phyloP scores from a whole-genome alignment of 208 protist species.

The Leishmania tropica region DNA sequence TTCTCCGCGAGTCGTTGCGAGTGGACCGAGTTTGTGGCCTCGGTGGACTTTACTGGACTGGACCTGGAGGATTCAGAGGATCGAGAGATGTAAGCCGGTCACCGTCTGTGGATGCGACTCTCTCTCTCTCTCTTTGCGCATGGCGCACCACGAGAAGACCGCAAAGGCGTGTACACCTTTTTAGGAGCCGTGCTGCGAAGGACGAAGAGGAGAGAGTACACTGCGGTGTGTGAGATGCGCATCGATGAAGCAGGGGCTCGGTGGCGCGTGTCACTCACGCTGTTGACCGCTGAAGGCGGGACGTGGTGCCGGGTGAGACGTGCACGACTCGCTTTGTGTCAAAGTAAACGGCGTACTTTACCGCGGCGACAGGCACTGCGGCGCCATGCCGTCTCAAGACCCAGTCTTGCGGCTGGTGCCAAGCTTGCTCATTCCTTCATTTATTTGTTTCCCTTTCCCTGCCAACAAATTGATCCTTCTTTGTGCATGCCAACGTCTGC shows the following conservation, averaged over 20 bases:
- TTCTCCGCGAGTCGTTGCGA: background rate
- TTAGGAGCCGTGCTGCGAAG: background rate
- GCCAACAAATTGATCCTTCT: background rate
- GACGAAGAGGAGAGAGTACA: background rate
- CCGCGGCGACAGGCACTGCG: background rate
- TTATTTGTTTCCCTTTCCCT: background rate
- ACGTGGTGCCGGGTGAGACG: background rate
- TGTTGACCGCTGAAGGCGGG: background rate
- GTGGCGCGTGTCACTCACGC: background rate
- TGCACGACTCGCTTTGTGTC: background rate
- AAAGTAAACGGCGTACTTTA: background rate
- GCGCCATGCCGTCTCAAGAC: background rate
- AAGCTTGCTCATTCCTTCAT: background rate
- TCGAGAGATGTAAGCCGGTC: background rate
- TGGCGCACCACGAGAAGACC: background rate
- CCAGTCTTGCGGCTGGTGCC: background rate
- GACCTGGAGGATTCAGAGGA: slow-evolving; percentile 1
- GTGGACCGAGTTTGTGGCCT: slow-evolving; percentile 55
- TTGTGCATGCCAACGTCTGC: background rate
- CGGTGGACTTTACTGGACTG: slow-evolving; percentile 15
- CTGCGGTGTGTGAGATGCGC: background rate
- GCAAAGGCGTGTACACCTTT: background rate
- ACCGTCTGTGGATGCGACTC: background rate
- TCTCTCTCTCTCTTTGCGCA: background rate
- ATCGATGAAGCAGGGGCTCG: background rate